phyloP scores from a whole-genome alignment of 2,329 filamentous ascomycete species.

The Pestalotiopsis sp. region DNA sequence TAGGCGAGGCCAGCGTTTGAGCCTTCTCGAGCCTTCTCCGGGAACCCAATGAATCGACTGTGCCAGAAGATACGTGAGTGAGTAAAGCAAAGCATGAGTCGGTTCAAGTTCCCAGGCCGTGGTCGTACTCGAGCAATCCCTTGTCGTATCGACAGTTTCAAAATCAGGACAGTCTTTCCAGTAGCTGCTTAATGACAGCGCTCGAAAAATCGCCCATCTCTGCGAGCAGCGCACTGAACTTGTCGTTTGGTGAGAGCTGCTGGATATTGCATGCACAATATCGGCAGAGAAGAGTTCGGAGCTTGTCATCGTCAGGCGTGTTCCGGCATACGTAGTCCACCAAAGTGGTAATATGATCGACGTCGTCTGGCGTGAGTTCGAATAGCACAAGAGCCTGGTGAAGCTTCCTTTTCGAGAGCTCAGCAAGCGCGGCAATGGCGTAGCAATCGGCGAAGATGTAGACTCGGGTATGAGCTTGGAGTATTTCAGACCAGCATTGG shows the following conservation, averaged over 20 bases:
- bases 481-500: background rate
- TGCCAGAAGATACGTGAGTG: too few species aligned
- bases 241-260: background rate
- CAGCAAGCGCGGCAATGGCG: conserved; percentile 21
- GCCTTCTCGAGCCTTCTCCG: too few species aligned
- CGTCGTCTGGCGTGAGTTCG: background rate
- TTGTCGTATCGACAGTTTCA: too few species aligned
- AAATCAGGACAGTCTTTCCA: background rate
- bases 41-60: too few species aligned
- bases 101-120: too few species aligned
- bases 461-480: conserved; percentile 38
- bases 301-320: background rate
- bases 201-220: background rate
- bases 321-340: background rate
- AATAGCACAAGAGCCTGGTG: background rate
- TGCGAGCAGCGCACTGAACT: background rate
- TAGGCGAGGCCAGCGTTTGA: too few species aligned
- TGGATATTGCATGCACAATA: background rate
- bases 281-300: background rate
- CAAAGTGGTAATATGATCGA: background rate
- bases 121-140: too few species aligned
- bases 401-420: background rate
- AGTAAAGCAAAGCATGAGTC: too few species aligned
- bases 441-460: conserved; percentile 41
- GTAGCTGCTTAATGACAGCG: background rate